Evolutionary conservation across 495 filamentous ascomycete species (phyloP).

Genomic region (Glarea lozoyensis): DNA sequence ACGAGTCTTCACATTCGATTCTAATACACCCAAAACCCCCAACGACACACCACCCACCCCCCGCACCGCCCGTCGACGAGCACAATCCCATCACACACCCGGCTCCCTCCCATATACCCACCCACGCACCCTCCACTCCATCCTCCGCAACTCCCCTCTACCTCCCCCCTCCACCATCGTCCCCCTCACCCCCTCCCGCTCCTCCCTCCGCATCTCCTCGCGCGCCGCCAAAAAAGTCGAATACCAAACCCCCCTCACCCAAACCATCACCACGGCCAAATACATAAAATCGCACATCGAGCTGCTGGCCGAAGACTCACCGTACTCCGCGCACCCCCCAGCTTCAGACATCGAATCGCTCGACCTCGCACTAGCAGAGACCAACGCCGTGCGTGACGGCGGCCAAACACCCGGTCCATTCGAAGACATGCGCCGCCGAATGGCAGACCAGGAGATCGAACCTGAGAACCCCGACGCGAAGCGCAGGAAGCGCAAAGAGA

Average conservation of each 20-base stretch:
- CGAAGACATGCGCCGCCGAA: constrained; percentile 45
- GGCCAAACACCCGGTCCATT: constrained; percentile 48
- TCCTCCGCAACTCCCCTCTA: constrained; percentile 68
- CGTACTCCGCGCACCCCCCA: constrained; percentile 19
- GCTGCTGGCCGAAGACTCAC: constrained; percentile 41
- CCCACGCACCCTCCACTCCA: constrained; percentile 57
- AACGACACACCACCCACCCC: constrained; percentile 22
- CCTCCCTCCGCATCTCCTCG: constrained; percentile 39
- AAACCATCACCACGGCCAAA: constrained; percentile 45
- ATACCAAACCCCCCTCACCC: constrained; percentile 42
- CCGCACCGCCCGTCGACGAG: constrained; percentile 27
- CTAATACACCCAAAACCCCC: constrained; percentile 6
- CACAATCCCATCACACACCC: constrained; percentile 20
- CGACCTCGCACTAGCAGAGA: constrained; percentile 39
- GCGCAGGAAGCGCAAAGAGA: constrained; percentile 33
- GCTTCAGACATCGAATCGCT: constrained; percentile 23
- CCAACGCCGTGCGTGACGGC: constrained; percentile 39
- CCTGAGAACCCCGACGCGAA: constrained; percentile 25
- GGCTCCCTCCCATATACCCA: constrained; percentile 50
- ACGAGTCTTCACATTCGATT: constrained; percentile 16
- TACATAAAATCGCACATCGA: constrained; percentile 49
- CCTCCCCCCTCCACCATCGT: constrained; percentile 36
- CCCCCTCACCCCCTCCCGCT: constrained; percentile 35
- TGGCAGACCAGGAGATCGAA: constrained; percentile 33
- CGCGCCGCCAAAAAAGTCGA: constrained; percentile 34